These are phyloP conservation scores for Xylariaceae sp. DNA, from an alignment of 2,329 filamentous ascomycete genomes.

Conservation along the genomic window DNA sequence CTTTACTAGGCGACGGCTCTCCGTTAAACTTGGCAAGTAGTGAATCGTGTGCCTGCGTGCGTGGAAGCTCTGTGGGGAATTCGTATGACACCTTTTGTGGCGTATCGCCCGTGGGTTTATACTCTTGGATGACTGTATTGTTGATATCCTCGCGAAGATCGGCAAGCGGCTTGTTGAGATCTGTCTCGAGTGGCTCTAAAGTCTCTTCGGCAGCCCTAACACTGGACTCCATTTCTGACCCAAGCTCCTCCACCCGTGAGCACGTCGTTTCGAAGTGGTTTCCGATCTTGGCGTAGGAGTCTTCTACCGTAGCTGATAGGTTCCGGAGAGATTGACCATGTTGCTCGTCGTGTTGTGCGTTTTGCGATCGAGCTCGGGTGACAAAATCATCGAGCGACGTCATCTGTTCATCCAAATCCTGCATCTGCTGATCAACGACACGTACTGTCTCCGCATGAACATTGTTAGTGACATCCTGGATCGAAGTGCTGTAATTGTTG, in stretches of 20 bases:
- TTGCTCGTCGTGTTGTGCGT: slow-evolving; percentile 70
- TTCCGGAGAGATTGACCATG: slow-evolving; percentile 65
- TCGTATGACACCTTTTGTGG: slow-evolving; percentile 78
- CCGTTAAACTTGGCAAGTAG: slow-evolving; percentile 43
- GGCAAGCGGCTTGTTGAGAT: slow-evolving; percentile 66
- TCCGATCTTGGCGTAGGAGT: slow-evolving; percentile 70
- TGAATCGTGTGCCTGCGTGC: slow-evolving; percentile 55
- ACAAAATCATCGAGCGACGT: slow-evolving; percentile 88
- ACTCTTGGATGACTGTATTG: slow-evolving; percentile 68
- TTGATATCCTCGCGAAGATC: slow-evolving; percentile 69
- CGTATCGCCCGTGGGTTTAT: slow-evolving; percentile 80
- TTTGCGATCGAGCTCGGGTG: slow-evolving; percentile 74
- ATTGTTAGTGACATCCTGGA: slow-evolving; percentile 78
- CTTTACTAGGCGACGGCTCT: slow-evolving; percentile 35
- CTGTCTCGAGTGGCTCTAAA: slow-evolving; percentile 57
- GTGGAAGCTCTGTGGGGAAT: slow-evolving; percentile 76
- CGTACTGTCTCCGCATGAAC: slow-evolving; percentile 88
- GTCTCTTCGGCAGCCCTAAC: slow-evolving; percentile 57
- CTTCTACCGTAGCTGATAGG: slow-evolving; percentile 66
- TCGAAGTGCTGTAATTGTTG: slow-evolving; percentile 76
- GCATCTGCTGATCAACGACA: slow-evolving; percentile 86
- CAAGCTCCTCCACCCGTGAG: slow-evolving; percentile 66
- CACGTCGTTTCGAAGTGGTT: slow-evolving; percentile 68
- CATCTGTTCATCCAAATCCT: slow-evolving; percentile 85
- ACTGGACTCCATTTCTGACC: slow-evolving; percentile 63